phyloP scores from a whole-genome alignment of 2,329 filamentous ascomycete species.

The Pezicula carpinea region DNA sequence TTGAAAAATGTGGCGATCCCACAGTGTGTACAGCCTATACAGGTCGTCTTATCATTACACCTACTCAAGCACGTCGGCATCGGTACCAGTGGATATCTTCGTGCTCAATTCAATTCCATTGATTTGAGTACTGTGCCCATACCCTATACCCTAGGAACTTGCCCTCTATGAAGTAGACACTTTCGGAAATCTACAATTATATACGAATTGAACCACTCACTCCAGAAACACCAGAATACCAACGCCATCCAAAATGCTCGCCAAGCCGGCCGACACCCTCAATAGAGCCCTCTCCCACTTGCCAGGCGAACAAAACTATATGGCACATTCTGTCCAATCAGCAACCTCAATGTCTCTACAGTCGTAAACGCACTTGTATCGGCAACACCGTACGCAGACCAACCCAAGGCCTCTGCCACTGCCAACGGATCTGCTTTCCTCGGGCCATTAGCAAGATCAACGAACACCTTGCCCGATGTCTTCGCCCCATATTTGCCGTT shows the following conservation, averaged over 20 bases:
- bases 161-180: too few species aligned
- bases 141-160: too few species aligned
- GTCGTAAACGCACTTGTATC: conserved; percentile 82
- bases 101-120: too few species aligned
- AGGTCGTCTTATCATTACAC: too few species aligned
- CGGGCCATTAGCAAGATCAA: conserved; percentile 65
- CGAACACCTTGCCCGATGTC: conserved; percentile 61
- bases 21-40: too few species aligned
- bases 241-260: not conserved
- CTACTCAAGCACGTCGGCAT: too few species aligned
- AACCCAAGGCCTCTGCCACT: conserved; percentile 70
- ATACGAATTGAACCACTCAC: too few species aligned
- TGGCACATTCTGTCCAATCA: conserved; percentile 82
- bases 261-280: conserved; percentile 3
- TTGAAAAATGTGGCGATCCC: too few species aligned
- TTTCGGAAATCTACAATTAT: too few species aligned
- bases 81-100: too few species aligned
- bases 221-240: not conserved
- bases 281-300: conserved; percentile 48
- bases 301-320: conserved; percentile 83
- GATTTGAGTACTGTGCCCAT: too few species aligned
- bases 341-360: conserved; percentile 70
- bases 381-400: conserved; percentile 72
- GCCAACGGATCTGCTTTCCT: conserved; percentile 64
- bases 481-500: conserved; percentile 31